Evolutionary conservation across 2,329 filamentous ascomycete genomes (phyloP).

Genomic region (Ascocoryne sarcoides): DNA sequence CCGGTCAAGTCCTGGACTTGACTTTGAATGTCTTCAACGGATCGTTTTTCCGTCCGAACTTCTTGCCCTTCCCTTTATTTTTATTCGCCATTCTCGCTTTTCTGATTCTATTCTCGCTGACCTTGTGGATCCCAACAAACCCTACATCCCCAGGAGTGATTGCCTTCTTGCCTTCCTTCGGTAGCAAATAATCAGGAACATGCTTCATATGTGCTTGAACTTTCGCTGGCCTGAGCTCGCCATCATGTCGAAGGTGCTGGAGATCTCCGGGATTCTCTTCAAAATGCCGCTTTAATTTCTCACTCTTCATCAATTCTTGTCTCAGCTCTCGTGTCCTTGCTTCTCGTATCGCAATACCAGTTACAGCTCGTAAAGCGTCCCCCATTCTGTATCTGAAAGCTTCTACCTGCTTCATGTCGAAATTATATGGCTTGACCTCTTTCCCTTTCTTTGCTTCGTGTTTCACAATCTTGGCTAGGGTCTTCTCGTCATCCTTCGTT

Average conservation of each 20-base stretch:
- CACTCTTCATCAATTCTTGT: slow-evolving; percentile 83
- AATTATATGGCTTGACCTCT: slow-evolving; percentile 81
- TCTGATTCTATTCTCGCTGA: slow-evolving; percentile 36
- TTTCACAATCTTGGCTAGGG: slow-evolving; percentile 70
- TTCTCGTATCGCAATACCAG: slow-evolving; percentile 80
- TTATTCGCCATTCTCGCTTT: slow-evolving; percentile 37
- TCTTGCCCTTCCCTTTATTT: slow-evolving; percentile 40
- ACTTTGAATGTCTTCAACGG: slow-evolving; percentile 76
- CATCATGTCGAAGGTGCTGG: slow-evolving; percentile 80
- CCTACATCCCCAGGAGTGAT: slow-evolving; percentile 59
- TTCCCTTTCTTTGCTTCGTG: slow-evolving; percentile 71
- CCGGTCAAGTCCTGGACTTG: too few species aligned
- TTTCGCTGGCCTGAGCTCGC: slow-evolving; percentile 72
- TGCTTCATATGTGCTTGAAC: slow-evolving; percentile 88
- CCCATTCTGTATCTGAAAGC: slow-evolving; percentile 92
- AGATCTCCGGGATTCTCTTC: slow-evolving; percentile 93
- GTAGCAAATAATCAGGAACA: slow-evolving; percentile 88
- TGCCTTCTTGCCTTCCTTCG: slow-evolving; percentile 62
- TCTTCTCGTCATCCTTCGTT: slow-evolving; percentile 74
- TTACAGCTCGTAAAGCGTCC: slow-evolving; percentile 84
- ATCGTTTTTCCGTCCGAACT: slow-evolving; percentile 60
- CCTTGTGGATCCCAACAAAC: slow-evolving; percentile 61
- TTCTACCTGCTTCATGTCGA: slow-evolving; percentile 90
- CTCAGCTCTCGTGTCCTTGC: slow-evolving; percentile 80
- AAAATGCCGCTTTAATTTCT: slow-evolving; percentile 91